These are phyloP conservation scores for Neurospora sp. DNA, from an alignment of 495 filamentous ascomycete species.

Conservation along the genomic window DNA sequence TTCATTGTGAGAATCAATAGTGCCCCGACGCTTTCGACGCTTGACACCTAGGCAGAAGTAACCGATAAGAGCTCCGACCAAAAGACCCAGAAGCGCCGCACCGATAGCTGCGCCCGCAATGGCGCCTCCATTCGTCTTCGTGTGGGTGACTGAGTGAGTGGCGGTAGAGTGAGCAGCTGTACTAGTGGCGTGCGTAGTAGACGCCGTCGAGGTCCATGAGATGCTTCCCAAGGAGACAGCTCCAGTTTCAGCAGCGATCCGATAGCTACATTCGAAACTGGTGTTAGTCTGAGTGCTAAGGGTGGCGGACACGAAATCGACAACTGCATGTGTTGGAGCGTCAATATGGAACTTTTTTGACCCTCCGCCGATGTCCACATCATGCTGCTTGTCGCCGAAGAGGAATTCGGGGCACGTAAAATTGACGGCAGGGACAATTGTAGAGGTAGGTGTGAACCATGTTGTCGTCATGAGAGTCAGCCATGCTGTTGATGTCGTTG, in stretches of 20 bases:
- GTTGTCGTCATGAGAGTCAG: neutral
- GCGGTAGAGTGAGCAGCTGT: neutral
- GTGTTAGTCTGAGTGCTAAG: too few species aligned
- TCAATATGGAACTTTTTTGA: too few species aligned
- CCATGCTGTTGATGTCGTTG: neutral
- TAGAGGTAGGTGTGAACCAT: too few species aligned
- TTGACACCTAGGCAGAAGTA: neutral
- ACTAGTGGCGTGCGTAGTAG: neutral
- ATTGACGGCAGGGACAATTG: too few species aligned
- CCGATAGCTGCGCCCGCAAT: neutral
- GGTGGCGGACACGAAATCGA: too few species aligned
- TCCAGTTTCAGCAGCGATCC: neutral
- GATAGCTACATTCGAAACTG: neutral
- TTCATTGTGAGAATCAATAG: neutral
- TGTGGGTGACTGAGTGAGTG: neutral
- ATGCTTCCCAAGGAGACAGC: accelerated
- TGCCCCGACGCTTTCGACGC: neutral
- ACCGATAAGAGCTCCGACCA: neutral
- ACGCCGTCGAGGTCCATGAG: neutral
- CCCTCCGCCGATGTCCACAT: too few species aligned
- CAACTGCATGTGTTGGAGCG: too few species aligned
- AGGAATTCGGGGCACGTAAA: too few species aligned
- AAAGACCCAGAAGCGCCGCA: neutral
- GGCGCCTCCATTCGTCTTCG: neutral
- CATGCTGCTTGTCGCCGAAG: too few species aligned